Evolutionary conservation across 2,329 filamentous ascomycete genomes (phyloP).

Genomic region (Diaporthe velutina): DNA sequence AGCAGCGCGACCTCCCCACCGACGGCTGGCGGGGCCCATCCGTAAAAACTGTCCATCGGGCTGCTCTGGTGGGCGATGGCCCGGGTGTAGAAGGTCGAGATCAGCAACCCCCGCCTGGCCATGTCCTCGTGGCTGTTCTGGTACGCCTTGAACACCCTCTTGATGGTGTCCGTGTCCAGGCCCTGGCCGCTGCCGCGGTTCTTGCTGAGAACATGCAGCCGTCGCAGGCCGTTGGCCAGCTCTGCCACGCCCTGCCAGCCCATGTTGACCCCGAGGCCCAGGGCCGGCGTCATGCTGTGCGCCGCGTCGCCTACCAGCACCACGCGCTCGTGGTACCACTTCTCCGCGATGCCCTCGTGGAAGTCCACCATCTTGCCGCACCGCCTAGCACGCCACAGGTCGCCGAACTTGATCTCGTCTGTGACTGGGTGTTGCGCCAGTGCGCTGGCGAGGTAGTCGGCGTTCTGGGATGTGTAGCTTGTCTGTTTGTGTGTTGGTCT

Average conservation of each 20-base stretch:
- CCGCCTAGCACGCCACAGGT: constrained; percentile 24
- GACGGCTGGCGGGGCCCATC: background rate
- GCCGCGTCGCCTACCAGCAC: constrained; percentile 41
- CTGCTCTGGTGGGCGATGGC: constrained; percentile 22
- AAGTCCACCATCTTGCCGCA: constrained; percentile 35
- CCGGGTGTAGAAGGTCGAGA: constrained; percentile 26
- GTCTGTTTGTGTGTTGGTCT: constrained; percentile 26
- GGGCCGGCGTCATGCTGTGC: constrained; percentile 40
- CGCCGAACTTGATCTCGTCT: constrained; percentile 27
- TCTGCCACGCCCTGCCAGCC: constrained; percentile 38
- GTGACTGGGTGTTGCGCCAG: constrained; percentile 37
- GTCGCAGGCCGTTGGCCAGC: constrained; percentile 38
- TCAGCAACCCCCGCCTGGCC: constrained; percentile 5
- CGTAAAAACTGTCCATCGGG: background rate
- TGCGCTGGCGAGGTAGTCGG: constrained; percentile 28
- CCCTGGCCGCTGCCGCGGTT: background rate
- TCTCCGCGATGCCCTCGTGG: constrained; percentile 38
- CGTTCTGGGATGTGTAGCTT: constrained; percentile 32
- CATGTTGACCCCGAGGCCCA: constrained; percentile 39
- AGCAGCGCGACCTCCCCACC: background rate
- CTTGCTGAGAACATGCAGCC: background rate
- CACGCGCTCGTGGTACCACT: constrained; percentile 39
- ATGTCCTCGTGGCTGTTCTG: constrained; percentile 12
- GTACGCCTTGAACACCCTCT: constrained; percentile 35
- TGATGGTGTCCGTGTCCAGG: constrained; percentile 22